phyloP scores from a whole-genome alignment of 1,284 basidiomycete genomes.

The Trichosporon faecale region DNA sequence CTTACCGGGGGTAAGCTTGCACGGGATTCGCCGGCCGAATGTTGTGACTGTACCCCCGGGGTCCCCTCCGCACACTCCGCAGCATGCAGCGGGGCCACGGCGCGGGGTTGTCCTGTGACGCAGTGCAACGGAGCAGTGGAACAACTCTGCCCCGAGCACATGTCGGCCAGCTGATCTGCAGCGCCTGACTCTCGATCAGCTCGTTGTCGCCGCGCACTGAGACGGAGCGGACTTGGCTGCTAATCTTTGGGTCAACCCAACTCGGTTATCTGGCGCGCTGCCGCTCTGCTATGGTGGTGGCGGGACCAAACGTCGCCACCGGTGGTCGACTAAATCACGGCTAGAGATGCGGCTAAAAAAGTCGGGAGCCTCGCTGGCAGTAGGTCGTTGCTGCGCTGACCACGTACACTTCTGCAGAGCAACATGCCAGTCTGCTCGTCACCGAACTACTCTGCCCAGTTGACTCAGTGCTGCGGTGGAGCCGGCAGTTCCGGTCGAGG shows the following conservation, averaged over 20 bases:
- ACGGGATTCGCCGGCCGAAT: constrained; percentile 9
- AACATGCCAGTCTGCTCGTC: no score
- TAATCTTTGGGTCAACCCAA: not conserved
- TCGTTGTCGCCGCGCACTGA: not conserved
- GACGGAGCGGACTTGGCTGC: not conserved
- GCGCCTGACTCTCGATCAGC: not conserved
- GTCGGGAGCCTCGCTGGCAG: not conserved
- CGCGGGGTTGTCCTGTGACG: not conserved
- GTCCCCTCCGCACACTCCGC: not conserved
- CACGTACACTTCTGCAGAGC: no score
- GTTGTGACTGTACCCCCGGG: not conserved
- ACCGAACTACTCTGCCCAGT: no score
- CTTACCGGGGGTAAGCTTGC: not conserved
- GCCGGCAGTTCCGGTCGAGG: not conserved
- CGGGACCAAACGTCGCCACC: not conserved
- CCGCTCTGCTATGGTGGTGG: not conserved
- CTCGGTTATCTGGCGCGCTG: not conserved
- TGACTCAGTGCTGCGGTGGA: not conserved
- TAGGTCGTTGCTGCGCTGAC: no score
- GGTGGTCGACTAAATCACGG: constrained; percentile 3
- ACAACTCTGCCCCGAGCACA: constrained; percentile 3
- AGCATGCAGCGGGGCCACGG: not conserved
- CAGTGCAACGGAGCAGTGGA: not conserved
- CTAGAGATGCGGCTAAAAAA: not conserved
- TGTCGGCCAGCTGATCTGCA: not conserved